A percentile compares a stretch with the other conserved stretches of the same genome.
phyloP scores from a whole-genome alignment of 371 early-diverging fungal species.

The Parasitella parasitica region DNA sequence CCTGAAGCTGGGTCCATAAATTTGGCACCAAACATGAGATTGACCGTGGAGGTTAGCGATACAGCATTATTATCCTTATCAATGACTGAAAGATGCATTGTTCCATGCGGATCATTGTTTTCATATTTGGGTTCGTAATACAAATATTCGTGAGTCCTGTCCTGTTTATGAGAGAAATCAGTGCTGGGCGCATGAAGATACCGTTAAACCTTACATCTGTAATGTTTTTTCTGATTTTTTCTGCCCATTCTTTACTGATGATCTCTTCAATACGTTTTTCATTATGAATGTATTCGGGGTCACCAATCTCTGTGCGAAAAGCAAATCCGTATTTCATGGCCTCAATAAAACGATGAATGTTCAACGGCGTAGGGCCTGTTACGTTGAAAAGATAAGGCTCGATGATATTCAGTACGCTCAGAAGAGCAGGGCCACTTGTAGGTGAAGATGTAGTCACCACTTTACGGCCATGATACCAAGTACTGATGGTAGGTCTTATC shows the following conservation, averaged over 20 bases:
- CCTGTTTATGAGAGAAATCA: too few species aligned
- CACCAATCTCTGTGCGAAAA: slow-evolving; percentile 79
- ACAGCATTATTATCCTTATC: slow-evolving; percentile 83
- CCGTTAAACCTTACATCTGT: slow-evolving; percentile 69
- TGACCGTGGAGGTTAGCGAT: slow-evolving; percentile 93
- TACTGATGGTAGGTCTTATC: slow-evolving; percentile 59
- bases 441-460: slow-evolving; percentile 72
- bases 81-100: slow-evolving; percentile 94
- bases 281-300: slow-evolving; percentile 69
- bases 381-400: slow-evolving; percentile 75
- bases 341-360: slow-evolving; percentile 84
- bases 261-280: slow-evolving; percentile 56
- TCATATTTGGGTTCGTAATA: slow-evolving; percentile 85
- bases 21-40: slow-evolving; percentile 93
- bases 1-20: slow-evolving; percentile 94
- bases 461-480: slow-evolving; percentile 76
- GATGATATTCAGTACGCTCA: slow-evolving; percentile 84
- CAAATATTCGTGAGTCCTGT: slow-evolving; percentile 38
- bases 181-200: too few species aligned
- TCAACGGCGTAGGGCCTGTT: slow-evolving; percentile 53
- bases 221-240: slow-evolving; percentile 65
- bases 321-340: slow-evolving; percentile 91
- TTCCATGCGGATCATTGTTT: slow-evolving; percentile 86
- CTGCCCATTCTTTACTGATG: slow-evolving; percentile 70
- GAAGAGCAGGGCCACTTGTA: slow-evolving; percentile 80